Evolutionary conservation across 306 rosid species (phyloP).

Genomic region (Prunus padus): DNA sequence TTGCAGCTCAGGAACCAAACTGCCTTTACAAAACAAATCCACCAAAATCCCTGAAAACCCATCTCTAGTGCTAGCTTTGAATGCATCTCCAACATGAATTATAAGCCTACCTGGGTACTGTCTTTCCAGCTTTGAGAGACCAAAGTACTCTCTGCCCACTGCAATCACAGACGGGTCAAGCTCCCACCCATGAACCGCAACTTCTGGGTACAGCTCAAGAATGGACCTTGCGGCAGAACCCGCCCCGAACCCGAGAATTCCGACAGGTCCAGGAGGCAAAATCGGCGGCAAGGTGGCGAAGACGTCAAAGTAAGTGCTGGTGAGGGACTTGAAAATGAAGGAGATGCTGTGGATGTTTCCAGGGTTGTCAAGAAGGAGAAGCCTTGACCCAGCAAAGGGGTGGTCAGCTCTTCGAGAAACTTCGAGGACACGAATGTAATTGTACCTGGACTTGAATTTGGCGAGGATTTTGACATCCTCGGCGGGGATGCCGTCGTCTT

Average conservation of each 20-base stretch:
- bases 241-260: constrained; percentile 81
- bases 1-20: constrained; percentile 81
- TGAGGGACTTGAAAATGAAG: constrained; percentile 56
- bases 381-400: constrained; percentile 84
- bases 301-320: constrained; percentile 79
- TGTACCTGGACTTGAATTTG: constrained; percentile 74
- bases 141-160: constrained; percentile 72
- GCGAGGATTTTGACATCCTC: constrained; percentile 62
- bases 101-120: constrained; percentile 47
- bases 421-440: constrained; percentile 76
- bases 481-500: constrained; percentile 61
- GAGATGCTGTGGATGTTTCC: constrained; percentile 96
- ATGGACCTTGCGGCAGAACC: constrained; percentile 69
- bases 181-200: constrained; percentile 78
- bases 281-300: constrained; percentile 80
- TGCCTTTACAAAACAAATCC: constrained; percentile 65
- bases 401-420: constrained; percentile 74
- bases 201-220: constrained; percentile 56
- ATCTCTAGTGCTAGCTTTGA: constrained; percentile 46
- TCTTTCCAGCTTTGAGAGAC: constrained; percentile 53
- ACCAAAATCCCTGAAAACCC: constrained; percentile 86
- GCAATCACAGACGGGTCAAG: constrained; percentile 76
- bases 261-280: constrained; percentile 74
- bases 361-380: constrained; percentile 83
- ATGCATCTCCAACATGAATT: constrained; percentile 61